Evolutionary conservation across 2,329 filamentous ascomycete species (phyloP).

Genomic region (Pseudonectria buxi): DNA sequence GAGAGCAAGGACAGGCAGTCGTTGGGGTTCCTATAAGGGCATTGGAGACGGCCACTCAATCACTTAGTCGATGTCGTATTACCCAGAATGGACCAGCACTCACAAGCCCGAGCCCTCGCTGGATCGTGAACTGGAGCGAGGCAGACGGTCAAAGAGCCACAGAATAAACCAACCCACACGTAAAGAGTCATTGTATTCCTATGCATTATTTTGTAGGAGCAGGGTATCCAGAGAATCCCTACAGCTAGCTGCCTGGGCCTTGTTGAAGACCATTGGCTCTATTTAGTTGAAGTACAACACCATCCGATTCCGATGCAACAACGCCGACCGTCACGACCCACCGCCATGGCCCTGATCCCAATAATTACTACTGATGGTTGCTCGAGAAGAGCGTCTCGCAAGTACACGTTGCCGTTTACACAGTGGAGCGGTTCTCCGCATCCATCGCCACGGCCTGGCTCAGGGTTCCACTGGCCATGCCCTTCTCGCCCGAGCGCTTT

Average conservation of each 20-base stretch:
- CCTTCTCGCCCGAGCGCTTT: slow-evolving; percentile 57
- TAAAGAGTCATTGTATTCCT: too few species aligned
- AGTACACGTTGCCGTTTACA: slow-evolving; percentile 6
- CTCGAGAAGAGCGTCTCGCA: too few species aligned
- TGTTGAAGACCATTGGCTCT: slow-evolving; percentile 23
- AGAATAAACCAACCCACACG: too few species aligned
- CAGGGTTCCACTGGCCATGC: slow-evolving; percentile 26
- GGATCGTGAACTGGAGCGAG: too few species aligned
- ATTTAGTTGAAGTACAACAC: slow-evolving; percentile 25
- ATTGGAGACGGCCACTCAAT: too few species aligned
- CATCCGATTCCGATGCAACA: slow-evolving; percentile 13
- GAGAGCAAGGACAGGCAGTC: too few species aligned
- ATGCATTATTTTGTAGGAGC: too few species aligned
- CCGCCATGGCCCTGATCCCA: slow-evolving; percentile 14
- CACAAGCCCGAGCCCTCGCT: too few species aligned
- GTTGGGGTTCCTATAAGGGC: too few species aligned
- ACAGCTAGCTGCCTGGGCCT: slow-evolving; percentile 11
- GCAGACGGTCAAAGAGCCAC: too few species aligned
- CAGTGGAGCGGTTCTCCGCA: slow-evolving; percentile 19
- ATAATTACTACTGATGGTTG: slow-evolving; percentile 10
- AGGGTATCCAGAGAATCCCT: slow-evolving; percentile 4
- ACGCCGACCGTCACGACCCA: slow-evolving; percentile 2
- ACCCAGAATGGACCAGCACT: too few species aligned
- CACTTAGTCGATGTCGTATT: too few species aligned
- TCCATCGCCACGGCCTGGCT: slow-evolving; percentile 35